Evolutionary conservation across 805 yeast species (phyloP), one percentile per base, ranked within the genome.

Genomic region (Yarrowia sp.): DNA sequence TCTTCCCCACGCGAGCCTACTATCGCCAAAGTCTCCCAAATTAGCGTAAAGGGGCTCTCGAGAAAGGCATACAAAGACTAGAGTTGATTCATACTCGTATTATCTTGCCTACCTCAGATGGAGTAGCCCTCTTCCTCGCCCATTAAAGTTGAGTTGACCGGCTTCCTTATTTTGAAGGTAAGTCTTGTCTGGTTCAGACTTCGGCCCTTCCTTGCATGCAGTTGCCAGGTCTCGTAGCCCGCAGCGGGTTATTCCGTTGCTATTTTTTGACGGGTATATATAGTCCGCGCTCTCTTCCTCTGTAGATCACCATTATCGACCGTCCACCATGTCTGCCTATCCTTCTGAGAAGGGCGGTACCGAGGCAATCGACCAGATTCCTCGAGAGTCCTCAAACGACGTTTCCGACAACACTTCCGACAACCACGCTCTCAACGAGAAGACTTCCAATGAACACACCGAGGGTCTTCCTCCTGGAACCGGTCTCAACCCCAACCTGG

Each of bases 391-490:
- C 40, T 11, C 40, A 26, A 12, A 41, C 48, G 41, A 58, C 8
- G 50, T 3, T 10, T 42, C 65, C 12, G 52, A 59, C 35, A 59
- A 59, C 52, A 59, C 65, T 10, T 59, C 65, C 8, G 65, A 59
- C 9, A 59, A 43, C 43, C 35, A 16, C 16, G 38, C 32, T 11
- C 9, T 59, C 8, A 35, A 32, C 16, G 65, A 59, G 14, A 59
- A 59, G 43, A 3, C 32, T 22, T 59, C 65, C 32, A 16, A 16
- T 14, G 52, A 59, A 12, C 65, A 59, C 46, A 7, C 11, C 1
- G 65, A 59, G 16, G 35, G 40, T 3, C 59, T 56, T 7, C 36
- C 48, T 40, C 26, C 22, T 3, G 63, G 38, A 32, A 42, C 5
- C 32, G 45, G 16, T 8, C 10, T 3, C 5, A 41, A 41, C 48